These are phyloP conservation scores for Blepharisma japonicum DNA, from an alignment of 73 alveolate genomes.

Conservation along the genomic window DNA sequence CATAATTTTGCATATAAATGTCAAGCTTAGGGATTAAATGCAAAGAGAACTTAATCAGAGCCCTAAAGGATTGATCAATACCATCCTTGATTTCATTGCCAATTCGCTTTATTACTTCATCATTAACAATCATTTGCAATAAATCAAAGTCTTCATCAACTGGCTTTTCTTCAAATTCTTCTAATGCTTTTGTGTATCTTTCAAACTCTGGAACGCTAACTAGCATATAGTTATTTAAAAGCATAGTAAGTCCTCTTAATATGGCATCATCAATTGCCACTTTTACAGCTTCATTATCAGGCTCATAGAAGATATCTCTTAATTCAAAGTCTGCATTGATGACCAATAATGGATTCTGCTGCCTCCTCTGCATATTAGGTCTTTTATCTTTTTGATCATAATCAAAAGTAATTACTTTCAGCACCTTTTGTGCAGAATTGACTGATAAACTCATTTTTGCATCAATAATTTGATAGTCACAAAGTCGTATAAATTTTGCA, in stretches of 20 bases:
- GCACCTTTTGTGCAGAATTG: slow-evolving; percentile 36
- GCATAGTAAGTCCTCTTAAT: slow-evolving; percentile 52
- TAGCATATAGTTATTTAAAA: slow-evolving; percentile 53
- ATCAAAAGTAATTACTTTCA: slow-evolving; percentile 37
- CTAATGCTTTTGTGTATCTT: slow-evolving; percentile 39
- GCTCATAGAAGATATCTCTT: slow-evolving; percentile 37
- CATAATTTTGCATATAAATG: slow-evolving; percentile 56
- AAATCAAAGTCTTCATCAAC: slow-evolving; percentile 62
- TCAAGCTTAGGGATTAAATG: slow-evolving; percentile 48
- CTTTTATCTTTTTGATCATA: slow-evolving; percentile 33
- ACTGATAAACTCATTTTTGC: slow-evolving; percentile 67
- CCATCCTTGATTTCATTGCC: slow-evolving; percentile 50
- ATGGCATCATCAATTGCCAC: slow-evolving; percentile 57
- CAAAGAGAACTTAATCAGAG: slow-evolving; percentile 44
- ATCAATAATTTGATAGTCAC: slow-evolving; percentile 87
- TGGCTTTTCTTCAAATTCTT: slow-evolving; percentile 56
- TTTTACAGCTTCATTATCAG: slow-evolving; percentile 43
- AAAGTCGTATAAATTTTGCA: slow-evolving; percentile 81
- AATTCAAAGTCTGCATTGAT: slow-evolving; percentile 32
- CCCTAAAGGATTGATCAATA: slow-evolving; percentile 59
- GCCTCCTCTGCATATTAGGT: slow-evolving; percentile 29
- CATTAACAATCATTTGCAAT: slow-evolving; percentile 48
- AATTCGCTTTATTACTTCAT: slow-evolving; percentile 48
- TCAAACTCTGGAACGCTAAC: slow-evolving; percentile 59
- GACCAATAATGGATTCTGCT: slow-evolving; percentile 53